These are phyloP conservation scores for Verticillium albo-atrum DNA, from an alignment of 2,329 filamentous ascomycete species.

Conservation along the genomic window DNA sequence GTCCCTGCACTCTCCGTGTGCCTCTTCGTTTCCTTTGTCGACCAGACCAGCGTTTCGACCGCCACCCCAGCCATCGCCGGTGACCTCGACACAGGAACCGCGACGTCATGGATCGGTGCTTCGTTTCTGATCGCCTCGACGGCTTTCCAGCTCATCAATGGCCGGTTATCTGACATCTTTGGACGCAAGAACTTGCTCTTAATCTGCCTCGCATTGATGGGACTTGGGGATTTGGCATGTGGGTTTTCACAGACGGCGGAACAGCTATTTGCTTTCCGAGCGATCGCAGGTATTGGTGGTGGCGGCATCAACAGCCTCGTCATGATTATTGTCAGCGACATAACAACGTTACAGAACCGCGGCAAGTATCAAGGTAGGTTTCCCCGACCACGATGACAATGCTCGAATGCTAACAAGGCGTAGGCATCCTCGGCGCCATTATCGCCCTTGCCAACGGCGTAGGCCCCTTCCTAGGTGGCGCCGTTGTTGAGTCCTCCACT, in stretches of 20 bases:
- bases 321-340: constrained; percentile 33
- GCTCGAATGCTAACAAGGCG: neutral
- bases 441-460: constrained; percentile 31
- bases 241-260: constrained; percentile 23
- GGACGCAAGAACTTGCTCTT: constrained; percentile 28
- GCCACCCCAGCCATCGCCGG: constrained; percentile 30
- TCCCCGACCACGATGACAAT: neutral
- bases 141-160: constrained; percentile 29
- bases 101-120: constrained; percentile 29
- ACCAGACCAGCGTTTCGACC: constrained; percentile 29
- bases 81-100: constrained; percentile 23
- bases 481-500: constrained; percentile 18
- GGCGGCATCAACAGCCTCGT: constrained; percentile 28
- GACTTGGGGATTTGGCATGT: constrained; percentile 23
- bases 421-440: constrained; percentile 18
- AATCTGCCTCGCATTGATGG: constrained; percentile 20
- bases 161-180: constrained; percentile 28
- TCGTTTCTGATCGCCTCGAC: constrained; percentile 31
- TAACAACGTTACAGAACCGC: constrained; percentile 27
- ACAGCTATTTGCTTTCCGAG: constrained; percentile 29
- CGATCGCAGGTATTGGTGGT: constrained; percentile 27
- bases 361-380: constrained; percentile 23
- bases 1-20: constrained; percentile 22
- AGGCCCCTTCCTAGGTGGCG: constrained; percentile 26
- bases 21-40: constrained; percentile 28